Conservation (phyloP, 2,329 filamentous ascomycete species). For the Ophiosphaerella korrae region DNA sequence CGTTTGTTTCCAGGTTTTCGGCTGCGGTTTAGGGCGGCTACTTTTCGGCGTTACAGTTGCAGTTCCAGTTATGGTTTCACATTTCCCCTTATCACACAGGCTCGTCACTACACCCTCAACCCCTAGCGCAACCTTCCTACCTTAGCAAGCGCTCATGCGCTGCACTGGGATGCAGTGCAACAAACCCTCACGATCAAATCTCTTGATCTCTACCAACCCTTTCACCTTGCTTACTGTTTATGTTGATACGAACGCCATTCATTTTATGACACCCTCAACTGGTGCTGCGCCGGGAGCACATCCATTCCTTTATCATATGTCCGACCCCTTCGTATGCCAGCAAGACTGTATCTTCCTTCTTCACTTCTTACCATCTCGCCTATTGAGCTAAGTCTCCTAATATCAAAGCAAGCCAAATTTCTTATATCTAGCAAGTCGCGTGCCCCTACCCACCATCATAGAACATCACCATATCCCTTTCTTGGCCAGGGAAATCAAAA, state of each 20-base stretch:
- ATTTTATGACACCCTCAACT: not conserved
- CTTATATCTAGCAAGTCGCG: no score
- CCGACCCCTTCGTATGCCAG: not conserved
- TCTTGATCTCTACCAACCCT: no score
- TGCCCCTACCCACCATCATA: no score
- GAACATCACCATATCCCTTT: no score
- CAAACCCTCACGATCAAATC: no score
- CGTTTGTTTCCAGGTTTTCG: not conserved
- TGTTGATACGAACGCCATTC: conserved; percentile 2
- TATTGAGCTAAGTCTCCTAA: not conserved
- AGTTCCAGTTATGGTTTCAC: conserved; percentile 22
- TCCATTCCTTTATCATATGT: conserved; percentile 3
- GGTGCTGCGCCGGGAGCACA: conserved; percentile 10
- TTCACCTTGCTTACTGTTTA: not conserved
- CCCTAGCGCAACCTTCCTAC: not conserved
- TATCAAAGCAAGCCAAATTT: no score
- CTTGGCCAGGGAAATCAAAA: no score
- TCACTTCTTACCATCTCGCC: not conserved
- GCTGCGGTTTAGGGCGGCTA: not conserved
- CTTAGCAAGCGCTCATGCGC: not conserved
- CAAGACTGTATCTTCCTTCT: not conserved
- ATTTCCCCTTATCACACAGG: not conserved
- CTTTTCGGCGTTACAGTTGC: not conserved
- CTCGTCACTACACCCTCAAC: not conserved
- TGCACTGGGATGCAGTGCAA: not conserved